Evolutionary conservation across 257 asterid genomes (phyloP), one percentile per base, ranked within the genome.

Genomic region (Jacaranda mimosifolia): DNA sequence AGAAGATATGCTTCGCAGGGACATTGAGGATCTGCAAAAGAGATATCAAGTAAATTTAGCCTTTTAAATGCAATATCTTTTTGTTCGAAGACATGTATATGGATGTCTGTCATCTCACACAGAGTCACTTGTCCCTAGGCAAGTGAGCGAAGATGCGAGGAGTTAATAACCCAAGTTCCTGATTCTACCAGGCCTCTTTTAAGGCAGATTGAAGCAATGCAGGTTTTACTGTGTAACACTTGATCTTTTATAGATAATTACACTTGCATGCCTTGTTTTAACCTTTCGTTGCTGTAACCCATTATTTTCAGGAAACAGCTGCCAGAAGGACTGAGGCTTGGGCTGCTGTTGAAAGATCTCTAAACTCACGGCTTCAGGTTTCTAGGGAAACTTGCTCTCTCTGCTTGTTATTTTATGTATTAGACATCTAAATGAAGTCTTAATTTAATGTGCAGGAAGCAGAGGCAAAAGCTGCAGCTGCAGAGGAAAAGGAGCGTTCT

Each of bases 71-170:
- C 58, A n/a, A 55, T 72, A 62, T 78, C 42, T 19, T 63, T 64
- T 75, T 19, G 52, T n/a, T 53, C 32, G 38, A 7, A 35, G 43
- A 64, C 12, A 52, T 43, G 85, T 90, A 68, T 56, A 82, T 79
- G 60, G 43, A 58, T 38, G 43, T 77, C 62, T 74, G 32, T 77
- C 45, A 59, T 78, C 77, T 83, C 63, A 86, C 55, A 46, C 52
- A 32, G 35, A 73, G 49, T 70, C 55, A 63, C 72, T 79, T 75
- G 52, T 86, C 60, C 67, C 76, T 62, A 96, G 99, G 97, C 97
- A 65, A 96, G 98, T 82, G 99, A 96, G 77, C 96, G 97, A 62
- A 86, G 99, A 73, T 96, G 97, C 11, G 99, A 96, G 89, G 99
- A 96, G 93, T 86, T 96, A 85, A 85, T 91, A 56, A 87, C 91